Conservation (phyloP, 768 basidiomycete genomes). For the Pulveroboletus sp. region DNA sequence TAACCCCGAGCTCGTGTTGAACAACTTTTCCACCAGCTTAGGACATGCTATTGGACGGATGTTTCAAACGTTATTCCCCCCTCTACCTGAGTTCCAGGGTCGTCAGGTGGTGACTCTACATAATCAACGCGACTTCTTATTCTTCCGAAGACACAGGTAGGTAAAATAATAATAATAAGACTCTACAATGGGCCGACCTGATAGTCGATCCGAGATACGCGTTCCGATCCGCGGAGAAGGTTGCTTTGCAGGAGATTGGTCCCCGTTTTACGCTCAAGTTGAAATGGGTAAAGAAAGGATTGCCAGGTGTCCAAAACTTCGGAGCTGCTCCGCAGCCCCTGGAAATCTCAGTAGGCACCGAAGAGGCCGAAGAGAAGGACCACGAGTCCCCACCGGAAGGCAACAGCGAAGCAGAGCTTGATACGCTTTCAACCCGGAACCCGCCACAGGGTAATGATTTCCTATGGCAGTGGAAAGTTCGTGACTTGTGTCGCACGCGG, state of each 20-base stretch:
- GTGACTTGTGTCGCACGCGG: constrained; percentile 22
- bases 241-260: constrained; percentile 94
- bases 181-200: background rate
- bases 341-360: constrained; percentile 45
- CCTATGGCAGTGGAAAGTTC: constrained; percentile 89
- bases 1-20: constrained; percentile 91
- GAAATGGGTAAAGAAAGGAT: constrained; percentile 80
- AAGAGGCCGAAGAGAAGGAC: constrained; percentile 24
- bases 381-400: constrained; percentile 16
- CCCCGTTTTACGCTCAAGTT: constrained; percentile 96
- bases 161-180: too few relatives aligned
- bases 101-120: constrained; percentile 96
- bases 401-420: constrained; percentile 18
- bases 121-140: constrained; percentile 96
- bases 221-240: constrained; percentile 87
- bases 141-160: constrained; percentile 92
- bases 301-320: constrained; percentile 73
- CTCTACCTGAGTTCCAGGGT: constrained; percentile 91
- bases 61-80: constrained; percentile 96
- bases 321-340: constrained; percentile 59
- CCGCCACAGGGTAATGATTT: constrained; percentile 74
- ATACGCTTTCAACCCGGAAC: constrained; percentile 20
- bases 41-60: constrained; percentile 92
- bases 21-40: constrained; percentile 89
- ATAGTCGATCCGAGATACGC: constrained; percentile 60